Evolutionary conservation across 352 stramenopile genomes (phyloP).

Genomic region (Peronospora belbahrii): DNA sequence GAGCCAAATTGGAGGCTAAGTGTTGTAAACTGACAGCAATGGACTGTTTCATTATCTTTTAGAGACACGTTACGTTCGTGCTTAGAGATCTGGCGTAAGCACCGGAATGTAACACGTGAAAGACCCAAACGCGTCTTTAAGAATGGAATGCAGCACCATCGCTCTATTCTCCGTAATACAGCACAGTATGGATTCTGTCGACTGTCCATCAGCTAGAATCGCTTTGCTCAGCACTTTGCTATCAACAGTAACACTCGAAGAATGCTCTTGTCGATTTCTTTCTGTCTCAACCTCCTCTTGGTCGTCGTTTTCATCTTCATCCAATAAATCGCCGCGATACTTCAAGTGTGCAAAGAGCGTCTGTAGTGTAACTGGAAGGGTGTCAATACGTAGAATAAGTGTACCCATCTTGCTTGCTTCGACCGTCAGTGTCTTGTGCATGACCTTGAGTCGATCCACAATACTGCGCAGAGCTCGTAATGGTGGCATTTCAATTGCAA

Average conservation of each 20-base stretch:
- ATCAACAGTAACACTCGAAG: constrained; percentile 66
- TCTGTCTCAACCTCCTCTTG: constrained; percentile 19
- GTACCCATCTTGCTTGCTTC: constrained; percentile 65
- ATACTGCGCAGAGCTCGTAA: constrained; percentile 55
- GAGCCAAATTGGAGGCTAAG: no score
- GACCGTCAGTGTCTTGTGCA: constrained; percentile 71
- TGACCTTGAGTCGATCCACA: constrained; percentile 60
- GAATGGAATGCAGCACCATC: constrained; percentile 73
- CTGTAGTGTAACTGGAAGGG: constrained; percentile 57
- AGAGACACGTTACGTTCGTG: not conserved
- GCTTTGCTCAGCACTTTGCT: constrained; percentile 71
- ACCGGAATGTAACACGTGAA: constrained; percentile 81
- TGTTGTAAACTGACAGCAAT: no score
- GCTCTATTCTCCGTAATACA: constrained; percentile 77
- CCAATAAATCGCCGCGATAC: constrained; percentile 67
- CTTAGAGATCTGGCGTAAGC: constrained; percentile 47
- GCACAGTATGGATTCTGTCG: constrained; percentile 63
- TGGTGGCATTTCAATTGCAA: constrained; percentile 77
- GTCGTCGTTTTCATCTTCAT: constrained; percentile 33
- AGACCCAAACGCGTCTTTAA: constrained; percentile 66
- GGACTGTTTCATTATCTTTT: not conserved
- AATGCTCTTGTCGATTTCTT: constrained; percentile 18
- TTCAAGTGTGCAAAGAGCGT: constrained; percentile 69
- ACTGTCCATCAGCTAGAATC: constrained; percentile 63
- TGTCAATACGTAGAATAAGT: constrained; percentile 66